phyloP scores from a whole-genome alignment of 129 eudicot genomes.

The Ambrosia trifida region DNA sequence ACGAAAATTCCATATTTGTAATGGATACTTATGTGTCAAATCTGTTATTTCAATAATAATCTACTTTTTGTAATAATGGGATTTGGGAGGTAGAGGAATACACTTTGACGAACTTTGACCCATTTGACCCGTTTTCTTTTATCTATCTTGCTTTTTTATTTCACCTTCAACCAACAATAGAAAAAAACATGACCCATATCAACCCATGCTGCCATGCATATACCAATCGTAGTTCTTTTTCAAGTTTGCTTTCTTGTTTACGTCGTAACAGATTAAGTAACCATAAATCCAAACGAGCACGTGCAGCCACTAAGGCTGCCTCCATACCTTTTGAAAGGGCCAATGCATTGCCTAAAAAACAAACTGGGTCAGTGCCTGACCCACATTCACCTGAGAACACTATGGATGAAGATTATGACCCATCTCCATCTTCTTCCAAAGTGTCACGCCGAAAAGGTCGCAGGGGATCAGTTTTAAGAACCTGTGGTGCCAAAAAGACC shows the following conservation, averaged over 20 bases:
- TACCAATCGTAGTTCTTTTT: neutral
- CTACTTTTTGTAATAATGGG: no score
- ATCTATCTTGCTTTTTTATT: neutral
- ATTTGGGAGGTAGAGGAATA: neutral
- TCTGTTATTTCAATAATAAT: no score
- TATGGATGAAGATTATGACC: conserved; percentile 25
- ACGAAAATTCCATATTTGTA: no score
- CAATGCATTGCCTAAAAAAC: conserved; percentile 35
- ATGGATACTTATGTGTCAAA: no score
- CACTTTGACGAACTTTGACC: neutral
- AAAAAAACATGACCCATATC: neutral
- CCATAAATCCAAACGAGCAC: conserved; percentile 68
- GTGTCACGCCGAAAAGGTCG: conserved; percentile 18
- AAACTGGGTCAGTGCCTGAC: conserved; percentile 31
- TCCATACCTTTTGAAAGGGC: conserved; percentile 36
- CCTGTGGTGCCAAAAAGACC: conserved; percentile 20
- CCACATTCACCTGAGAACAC: conserved; percentile 40
- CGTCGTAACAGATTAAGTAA: conserved; percentile 59
- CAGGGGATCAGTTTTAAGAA: conserved; percentile 15
- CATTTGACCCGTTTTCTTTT: neutral
- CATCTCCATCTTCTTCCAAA: conserved; percentile 29
- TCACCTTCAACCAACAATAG: neutral
- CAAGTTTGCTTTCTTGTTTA: neutral
- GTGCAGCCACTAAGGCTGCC: conserved; percentile 64
- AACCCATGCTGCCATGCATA: neutral